A percentile compares a stretch with the other conserved stretches of the same genome.
phyloP scores from a whole-genome alignment of 2,329 filamentous ascomycete species.

The Fusarium sarcochroum region DNA sequence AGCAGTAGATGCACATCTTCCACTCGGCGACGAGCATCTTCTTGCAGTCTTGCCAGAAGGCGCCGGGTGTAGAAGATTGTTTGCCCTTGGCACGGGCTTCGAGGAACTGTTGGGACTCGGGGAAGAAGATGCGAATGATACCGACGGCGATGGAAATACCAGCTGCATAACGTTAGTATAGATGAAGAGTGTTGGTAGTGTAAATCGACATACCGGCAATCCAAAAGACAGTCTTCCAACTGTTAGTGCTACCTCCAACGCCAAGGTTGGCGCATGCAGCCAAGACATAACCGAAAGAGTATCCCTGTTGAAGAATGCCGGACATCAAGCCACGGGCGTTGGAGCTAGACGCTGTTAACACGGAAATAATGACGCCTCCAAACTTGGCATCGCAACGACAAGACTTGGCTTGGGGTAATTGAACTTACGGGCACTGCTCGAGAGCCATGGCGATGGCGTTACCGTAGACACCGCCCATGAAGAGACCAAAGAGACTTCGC shows the following conservation, averaged over 20 bases:
- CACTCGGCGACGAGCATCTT: constrained; percentile 78
- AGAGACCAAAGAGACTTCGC: constrained; percentile 79
- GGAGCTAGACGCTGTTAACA: constrained; percentile 54
- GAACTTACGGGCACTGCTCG: constrained; percentile 76
- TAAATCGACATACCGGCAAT: constrained; percentile 62
- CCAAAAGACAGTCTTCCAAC: constrained; percentile 85
- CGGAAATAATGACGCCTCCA: constrained; percentile 40
- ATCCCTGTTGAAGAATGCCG: constrained; percentile 86
- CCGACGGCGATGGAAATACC: constrained; percentile 78
- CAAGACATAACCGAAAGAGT: constrained; percentile 83
- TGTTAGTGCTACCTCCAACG: constrained; percentile 73
- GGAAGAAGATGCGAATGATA: constrained; percentile 75
- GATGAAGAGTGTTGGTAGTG: rapidly evolving
- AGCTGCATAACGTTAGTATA: constrained; percentile 54
- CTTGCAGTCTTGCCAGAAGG: constrained; percentile 79
- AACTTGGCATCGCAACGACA: constrained; percentile 17
- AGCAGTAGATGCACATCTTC: constrained; percentile 83
- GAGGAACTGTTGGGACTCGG: constrained; percentile 81
- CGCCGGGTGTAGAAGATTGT: constrained; percentile 59
- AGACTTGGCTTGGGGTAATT: background rate
- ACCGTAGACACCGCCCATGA: constrained; percentile 86
- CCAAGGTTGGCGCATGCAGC: constrained; percentile 82
- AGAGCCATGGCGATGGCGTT: constrained; percentile 84
- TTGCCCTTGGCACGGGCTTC: constrained; percentile 75
- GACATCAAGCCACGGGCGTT: constrained; percentile 85